Base-by-base conservation (phyloP, 441 rosid genomes). In the Gossypium schwendimanii region DNA sequence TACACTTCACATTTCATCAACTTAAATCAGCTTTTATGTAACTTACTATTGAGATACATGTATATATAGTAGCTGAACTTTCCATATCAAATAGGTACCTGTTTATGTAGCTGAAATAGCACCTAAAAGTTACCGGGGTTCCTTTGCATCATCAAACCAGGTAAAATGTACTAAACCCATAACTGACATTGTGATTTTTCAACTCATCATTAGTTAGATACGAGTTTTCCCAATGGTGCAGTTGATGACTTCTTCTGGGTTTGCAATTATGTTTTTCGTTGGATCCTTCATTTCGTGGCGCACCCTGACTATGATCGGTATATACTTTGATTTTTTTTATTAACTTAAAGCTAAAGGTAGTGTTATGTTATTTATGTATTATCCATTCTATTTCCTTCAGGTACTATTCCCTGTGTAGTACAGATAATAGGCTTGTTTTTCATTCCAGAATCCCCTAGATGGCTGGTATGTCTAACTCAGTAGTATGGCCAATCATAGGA, bases 101-200 rank as follows among this genome's bases (percentile, higher is more conserved):
- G 70, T 88, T 28, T 91, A 86, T 53, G 80, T 91, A 26, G 92
- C 95, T 18, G 96, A 92, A 82, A 85, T 92, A 58, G 81, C 96
- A 24, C 97, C 97, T 8, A 86, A 86, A 77, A 78, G 80, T 70
- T 76, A 83, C 36, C 78, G 94, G 28, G 97, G 97, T 70, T 82
- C 87, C 14, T 87, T 87, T 80, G 81, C 83, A 5, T 74, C 87
- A 20, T 81, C 85, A 45, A 80, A 80, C 79, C 89, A 84, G 85
- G 91, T 85, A 76, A 68, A 26, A n/a, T 24, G 23, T 24, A 31
- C 53, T 26, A 70, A 14, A 69, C 44, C 23, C 5, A 26, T 33
- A 23, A 6, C 63, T 50, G 54, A 58, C 63, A 0, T 9, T 28
- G 10, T 33, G 50, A 26, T 63, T 21, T 15, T 15, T 52, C 3